Percentiles rank a stretch among this genome's conserved stretches.
Conservation (phyloP, 1,284 basidiomycete genomes). For the Inonotus hispidus region DNA sequence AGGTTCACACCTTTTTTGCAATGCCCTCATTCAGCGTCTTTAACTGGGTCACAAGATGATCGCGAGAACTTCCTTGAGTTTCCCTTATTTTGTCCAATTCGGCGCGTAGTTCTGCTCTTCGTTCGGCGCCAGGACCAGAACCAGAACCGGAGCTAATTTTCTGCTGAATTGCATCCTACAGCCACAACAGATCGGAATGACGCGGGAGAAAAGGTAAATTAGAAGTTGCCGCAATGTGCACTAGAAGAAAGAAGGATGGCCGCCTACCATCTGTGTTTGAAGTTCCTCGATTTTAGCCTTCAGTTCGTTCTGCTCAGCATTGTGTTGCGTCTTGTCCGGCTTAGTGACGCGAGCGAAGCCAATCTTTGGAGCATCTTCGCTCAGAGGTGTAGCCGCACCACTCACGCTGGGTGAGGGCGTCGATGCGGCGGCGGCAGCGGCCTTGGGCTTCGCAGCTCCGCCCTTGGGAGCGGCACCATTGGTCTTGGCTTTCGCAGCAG, state of each 20-base stretch:
- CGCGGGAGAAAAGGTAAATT: neutral
- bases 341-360: constrained; percentile 39
- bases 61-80: constrained; percentile 73
- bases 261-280: constrained; percentile 74
- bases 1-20: constrained; percentile 69
- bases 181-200: neutral
- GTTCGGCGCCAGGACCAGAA: constrained; percentile 60
- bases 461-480: constrained; percentile 39
- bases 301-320: constrained; percentile 78
- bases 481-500: constrained; percentile 32
- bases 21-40: constrained; percentile 78
- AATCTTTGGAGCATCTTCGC: constrained; percentile 41
- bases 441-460: constrained; percentile 26
- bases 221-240: neutral
- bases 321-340: constrained; percentile 79
- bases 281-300: constrained; percentile 80
- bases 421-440: constrained; percentile 18
- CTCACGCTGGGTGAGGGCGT: constrained; percentile 32
- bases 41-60: constrained; percentile 80
- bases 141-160: constrained; percentile 69
- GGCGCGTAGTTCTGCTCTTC: constrained; percentile 67
- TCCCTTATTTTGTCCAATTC: constrained; percentile 81
- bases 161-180: constrained; percentile 70
- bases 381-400: constrained; percentile 44
- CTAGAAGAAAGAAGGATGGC: constrained; percentile 5